A percentile compares a stretch with the other conserved stretches of the same genome.
phyloP scores from a whole-genome alignment of 2,329 filamentous ascomycete genomes.

The Penicillium brasilianum region DNA sequence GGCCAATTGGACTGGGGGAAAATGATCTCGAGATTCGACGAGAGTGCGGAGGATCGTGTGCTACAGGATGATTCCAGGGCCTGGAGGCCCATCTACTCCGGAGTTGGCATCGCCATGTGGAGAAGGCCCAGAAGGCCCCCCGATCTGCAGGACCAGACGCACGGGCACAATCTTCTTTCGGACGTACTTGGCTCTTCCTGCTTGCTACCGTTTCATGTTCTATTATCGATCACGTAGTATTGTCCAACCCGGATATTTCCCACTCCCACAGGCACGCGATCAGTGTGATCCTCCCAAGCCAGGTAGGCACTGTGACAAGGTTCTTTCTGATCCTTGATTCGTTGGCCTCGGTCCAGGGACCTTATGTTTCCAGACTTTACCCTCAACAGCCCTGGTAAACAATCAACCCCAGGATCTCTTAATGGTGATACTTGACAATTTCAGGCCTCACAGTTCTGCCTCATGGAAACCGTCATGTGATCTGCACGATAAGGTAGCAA shows the following conservation, averaged over 20 bases:
- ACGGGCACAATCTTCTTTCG: constrained; percentile 21
- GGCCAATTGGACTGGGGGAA: background rate
- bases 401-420: background rate
- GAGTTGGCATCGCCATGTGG: constrained; percentile 9
- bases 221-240: background rate
- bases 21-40: background rate
- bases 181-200: too few species aligned
- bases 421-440: background rate
- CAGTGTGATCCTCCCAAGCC: background rate
- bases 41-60: background rate
- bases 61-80: background rate
- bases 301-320: background rate
- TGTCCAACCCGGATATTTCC: too few species aligned
- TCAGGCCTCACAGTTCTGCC: background rate
- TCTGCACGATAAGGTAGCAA: background rate
- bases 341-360: background rate
- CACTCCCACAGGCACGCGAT: background rate
- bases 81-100: background rate
- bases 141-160: constrained; percentile 15
- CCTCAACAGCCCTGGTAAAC: background rate
- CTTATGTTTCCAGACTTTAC: background rate
- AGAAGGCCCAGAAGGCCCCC: background rate
- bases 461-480: constrained; percentile 7
- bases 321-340: background rate
- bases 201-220: too few species aligned